Percentiles rank a stretch among this genome's conserved stretches.
Evolutionary conservation across 345 rosid species (phyloP).

Genomic region (Arabis alpina): DNA sequence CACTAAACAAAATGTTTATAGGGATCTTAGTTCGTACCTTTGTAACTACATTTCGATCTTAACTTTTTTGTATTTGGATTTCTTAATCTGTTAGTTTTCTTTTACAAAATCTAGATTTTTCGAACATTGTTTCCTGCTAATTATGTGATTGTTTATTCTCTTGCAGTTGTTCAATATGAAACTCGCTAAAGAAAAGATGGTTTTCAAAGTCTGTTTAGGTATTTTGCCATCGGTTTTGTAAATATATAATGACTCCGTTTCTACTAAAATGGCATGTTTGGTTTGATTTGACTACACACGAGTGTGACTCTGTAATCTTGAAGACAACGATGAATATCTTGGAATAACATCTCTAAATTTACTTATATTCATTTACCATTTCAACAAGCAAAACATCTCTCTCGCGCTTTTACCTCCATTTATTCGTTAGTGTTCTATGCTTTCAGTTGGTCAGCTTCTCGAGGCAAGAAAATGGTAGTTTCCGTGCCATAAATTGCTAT

Average conservation of each 20-base stretch:
- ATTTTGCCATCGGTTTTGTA: constrained; percentile 9
- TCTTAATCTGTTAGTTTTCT: constrained; percentile 1
- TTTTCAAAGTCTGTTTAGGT: not conserved
- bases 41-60: not conserved
- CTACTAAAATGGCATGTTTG: not conserved
- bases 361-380: not conserved
- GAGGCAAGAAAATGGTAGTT: not conserved
- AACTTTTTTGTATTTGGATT: not conserved
- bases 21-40: not conserved
- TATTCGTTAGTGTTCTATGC: not conserved
- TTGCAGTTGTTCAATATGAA: constrained; percentile 74
- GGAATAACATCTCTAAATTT: not conserved
- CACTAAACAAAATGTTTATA: not conserved
- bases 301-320: not conserved
- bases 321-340: too few relatives aligned
- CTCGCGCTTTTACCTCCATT: not conserved
- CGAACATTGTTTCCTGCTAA: constrained; percentile 13
- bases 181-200: constrained; percentile 52
- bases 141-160: constrained; percentile 6
- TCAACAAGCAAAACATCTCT: not conserved
- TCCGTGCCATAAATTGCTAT: not conserved
- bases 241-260: constrained; percentile 10
- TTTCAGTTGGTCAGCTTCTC: too few relatives aligned
- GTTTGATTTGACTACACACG: constrained; percentile 5
- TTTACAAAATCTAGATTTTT: not conserved